Evolutionary conservation across 1,139 yeast species (phyloP).

Genomic region (Yamadazyma epiphylla): DNA sequence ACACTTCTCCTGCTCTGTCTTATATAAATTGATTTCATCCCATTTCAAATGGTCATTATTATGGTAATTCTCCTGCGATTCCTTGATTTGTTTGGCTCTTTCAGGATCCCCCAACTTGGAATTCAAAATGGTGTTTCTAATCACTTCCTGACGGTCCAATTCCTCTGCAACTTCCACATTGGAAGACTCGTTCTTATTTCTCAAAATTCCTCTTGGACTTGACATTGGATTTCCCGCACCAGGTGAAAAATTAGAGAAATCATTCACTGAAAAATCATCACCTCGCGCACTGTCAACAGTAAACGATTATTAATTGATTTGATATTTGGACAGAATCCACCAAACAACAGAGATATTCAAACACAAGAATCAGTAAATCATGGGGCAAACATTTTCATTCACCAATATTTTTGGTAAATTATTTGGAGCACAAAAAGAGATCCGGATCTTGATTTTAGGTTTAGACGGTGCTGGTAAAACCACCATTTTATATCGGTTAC

Average conservation of each 20-base stretch:
- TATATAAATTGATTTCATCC: conserved; percentile 69
- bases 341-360: too few species aligned
- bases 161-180: conserved; percentile 7
- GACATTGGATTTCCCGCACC: too few species aligned
- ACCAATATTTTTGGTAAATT: conserved; percentile 72
- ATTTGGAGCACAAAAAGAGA: conserved; percentile 90
- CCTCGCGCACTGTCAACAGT: too few species aligned
- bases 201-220: conserved; percentile 41
- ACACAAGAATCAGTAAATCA: too few species aligned
- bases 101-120: conserved; percentile 41
- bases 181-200: conserved; percentile 26
- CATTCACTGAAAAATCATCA: too few species aligned
- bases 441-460: conserved; percentile 87
- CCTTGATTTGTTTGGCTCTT: conserved; percentile 29
- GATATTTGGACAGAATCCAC: too few species aligned
- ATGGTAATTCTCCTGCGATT: conserved; percentile 7
- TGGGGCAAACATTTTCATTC: conserved; percentile 84
- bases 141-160: conserved; percentile 44
- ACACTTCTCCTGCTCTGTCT: conserved; percentile 65
- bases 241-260: too few species aligned
- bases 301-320: too few species aligned
- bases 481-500: conserved; percentile 85
- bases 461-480: conserved; percentile 98
- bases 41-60: conserved; percentile 40
- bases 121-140: conserved; percentile 39